phyloP scores from a whole-genome alignment of 805 yeast species.

The Candida manassasensis region DNA sequence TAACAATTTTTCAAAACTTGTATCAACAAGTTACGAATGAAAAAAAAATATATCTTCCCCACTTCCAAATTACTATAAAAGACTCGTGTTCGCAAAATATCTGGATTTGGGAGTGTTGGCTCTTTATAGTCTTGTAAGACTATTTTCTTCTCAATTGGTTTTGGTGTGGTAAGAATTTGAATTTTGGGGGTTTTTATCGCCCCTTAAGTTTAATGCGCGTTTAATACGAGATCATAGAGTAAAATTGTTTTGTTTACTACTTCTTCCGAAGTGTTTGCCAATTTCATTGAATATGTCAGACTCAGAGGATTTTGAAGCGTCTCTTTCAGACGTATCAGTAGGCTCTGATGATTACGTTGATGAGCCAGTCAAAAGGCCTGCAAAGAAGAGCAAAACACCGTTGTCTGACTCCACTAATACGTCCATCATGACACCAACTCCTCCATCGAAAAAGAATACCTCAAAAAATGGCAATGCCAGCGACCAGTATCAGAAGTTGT shows the following conservation, averaged over 20 bases:
- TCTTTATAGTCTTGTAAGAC: too few relatives aligned
- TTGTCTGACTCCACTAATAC: slow-evolving; percentile 22
- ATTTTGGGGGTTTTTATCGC: background rate
- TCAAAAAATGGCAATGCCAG: slow-evolving; percentile 34
- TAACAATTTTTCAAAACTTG: too few relatives aligned
- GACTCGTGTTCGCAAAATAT: too few relatives aligned
- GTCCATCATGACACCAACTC: slow-evolving; percentile 9
- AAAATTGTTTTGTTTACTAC: background rate
- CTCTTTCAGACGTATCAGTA: slow-evolving; percentile 5
- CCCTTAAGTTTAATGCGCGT: background rate
- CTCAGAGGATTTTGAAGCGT: slow-evolving; percentile 6
- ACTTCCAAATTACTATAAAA: too few relatives aligned
- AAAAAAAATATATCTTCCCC: too few relatives aligned
- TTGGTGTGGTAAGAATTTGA: too few relatives aligned
- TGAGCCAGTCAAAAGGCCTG: slow-evolving; percentile 12
- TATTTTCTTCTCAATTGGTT: too few relatives aligned
- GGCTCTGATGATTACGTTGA: slow-evolving; percentile 14
- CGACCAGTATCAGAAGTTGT: slow-evolving; percentile 85
- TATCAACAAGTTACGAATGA: too few relatives aligned
- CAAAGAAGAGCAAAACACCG: slow-evolving; percentile 11
- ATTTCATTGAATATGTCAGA: slow-evolving; percentile 9
- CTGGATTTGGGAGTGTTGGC: too few relatives aligned
- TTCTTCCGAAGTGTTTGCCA: background rate
- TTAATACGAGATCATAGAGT: background rate
- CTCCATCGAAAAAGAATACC: slow-evolving; percentile 12